Evolutionary conservation across 768 basidiomycete species (phyloP), one percentile per base, ranked within the genome.

Genomic region (Piloderma croceum): DNA sequence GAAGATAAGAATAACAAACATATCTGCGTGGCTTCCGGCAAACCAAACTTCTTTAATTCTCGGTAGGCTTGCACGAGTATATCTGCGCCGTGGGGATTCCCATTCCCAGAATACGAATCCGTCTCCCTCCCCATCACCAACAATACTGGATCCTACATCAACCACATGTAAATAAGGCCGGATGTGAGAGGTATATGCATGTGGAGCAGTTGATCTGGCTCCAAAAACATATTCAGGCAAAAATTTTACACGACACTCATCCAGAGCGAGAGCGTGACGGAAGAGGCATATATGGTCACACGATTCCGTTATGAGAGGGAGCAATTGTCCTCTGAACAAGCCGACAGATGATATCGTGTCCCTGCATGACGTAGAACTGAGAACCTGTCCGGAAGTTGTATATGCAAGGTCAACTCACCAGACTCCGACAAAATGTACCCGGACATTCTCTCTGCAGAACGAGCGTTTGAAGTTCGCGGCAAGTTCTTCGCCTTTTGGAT

Each of bases 281-380:
- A 64, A 61, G 22, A 46, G 55, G 38, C 61, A 61, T 4, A 63
- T 49, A 24, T 61, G 59, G 12, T 46, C n/a, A n/a, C n/a, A n/a
- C n/a, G n/a, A n/a, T n/a, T 49, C n/a, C 13, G 46, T 50, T 7
- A 51, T 57, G 20, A 36, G 41, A 17, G 50, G 59, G 2, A 51
- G 41, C 0, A 23, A 20, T 25, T 45, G 44, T 0, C 42, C 40
- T 15, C 59, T 48, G 4, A 43, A 20, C 7, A 61, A 18, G 0
- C 62, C 62, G 33, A 64, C 52, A 0, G 62, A 62, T 20, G 62
- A 62, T 6, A 63, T 59, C 7, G 62, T 63, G 42, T 63, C 62
- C 62, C 62, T 63, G 38, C 18, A 24, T 20, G n/a, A n/a, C n/a
- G n/a, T n/a, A n/a, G n/a, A n/a, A n/a, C n/a, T n/a, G n/a, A n/a